Conservation (phyloP, 345 rosid genomes). For the Acer saccharum region DNA sequence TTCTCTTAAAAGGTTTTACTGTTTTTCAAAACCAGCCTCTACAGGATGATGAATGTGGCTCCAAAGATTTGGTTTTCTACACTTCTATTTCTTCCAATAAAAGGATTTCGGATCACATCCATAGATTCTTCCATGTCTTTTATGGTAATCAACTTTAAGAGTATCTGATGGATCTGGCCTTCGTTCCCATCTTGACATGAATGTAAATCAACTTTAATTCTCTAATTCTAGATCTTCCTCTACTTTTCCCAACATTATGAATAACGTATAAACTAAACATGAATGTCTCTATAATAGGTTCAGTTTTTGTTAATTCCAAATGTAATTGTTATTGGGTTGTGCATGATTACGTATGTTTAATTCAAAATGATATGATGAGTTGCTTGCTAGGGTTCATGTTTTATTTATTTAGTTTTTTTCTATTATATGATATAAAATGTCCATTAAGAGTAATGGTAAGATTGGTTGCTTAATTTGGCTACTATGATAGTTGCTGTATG, state of each 20-base stretch:
- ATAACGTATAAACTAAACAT: background rate
- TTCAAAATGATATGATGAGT: background rate
- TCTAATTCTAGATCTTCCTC: background rate
- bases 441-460: background rate
- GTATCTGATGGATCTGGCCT: conserved; percentile 82
- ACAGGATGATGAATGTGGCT: conserved; percentile 68
- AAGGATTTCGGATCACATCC: conserved; percentile 64
- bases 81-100: conserved; percentile 57
- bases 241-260: background rate
- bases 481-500: too few species aligned
- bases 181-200: conserved; percentile 45
- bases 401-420: background rate
- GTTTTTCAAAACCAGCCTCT: conserved; percentile 60
- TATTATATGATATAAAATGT: background rate
- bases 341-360: background rate
- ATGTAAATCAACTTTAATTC: background rate
- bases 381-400: background rate
- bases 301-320: background rate
- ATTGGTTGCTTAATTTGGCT: too few species aligned
- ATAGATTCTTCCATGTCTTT: conserved; percentile 66
- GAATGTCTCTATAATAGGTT: background rate
- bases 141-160: conserved; percentile 70
- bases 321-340: background rate
- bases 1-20: too few species aligned
- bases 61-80: conserved; percentile 74